Evolutionary conservation across 345 rosid species (phyloP), one percentile per base, ranked within the genome.

Genomic region (Camelina sativa): DNA sequence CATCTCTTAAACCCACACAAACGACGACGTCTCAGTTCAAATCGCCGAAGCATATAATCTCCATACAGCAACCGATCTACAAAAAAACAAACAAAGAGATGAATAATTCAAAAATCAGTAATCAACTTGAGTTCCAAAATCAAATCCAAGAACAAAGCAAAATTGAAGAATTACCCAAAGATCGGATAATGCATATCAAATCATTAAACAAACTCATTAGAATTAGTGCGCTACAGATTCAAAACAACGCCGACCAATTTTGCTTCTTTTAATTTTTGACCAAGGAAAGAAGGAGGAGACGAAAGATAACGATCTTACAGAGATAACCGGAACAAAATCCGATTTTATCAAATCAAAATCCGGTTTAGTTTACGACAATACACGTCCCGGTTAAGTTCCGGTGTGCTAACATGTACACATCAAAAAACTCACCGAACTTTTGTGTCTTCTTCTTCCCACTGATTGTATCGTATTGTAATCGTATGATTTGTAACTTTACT

Each of bases 291-390:
- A 53, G 38, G 8, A 32, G 35, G 35, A 47, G 62, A 62, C 85
- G 76, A 62, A 57, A 13, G 30, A 44, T 73, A 63, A 28, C 40
- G 72, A 58, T 53, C 22, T 65, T 73, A 75, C 80, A 51, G 76
- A 51, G 78, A 52, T 65, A 69, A 68, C 71, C 92, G 96, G 94
- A 86, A 85, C 52, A 81, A 69, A 81, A 83, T 79, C 82, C 82
- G 87, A 80, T 82, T 82, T n/a, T 81, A 87, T 93, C 72, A 79
- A 88, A 84, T 88, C 85, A 1, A 22, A 22, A 22, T 22, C 23
- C 23, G 23, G 23, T 22, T 22, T 22, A 22, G 23, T 1, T 22
- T 22, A 22, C 23, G 1, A 22, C 23, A 22, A 22, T 22, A 22
- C 23, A 22, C 23, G 23, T 22, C 23, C 23, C 2, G 23, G 23